phyloP scores from a whole-genome alignment of 176 grass and related monocot genomes.

The Leersia perrieri region DNA sequence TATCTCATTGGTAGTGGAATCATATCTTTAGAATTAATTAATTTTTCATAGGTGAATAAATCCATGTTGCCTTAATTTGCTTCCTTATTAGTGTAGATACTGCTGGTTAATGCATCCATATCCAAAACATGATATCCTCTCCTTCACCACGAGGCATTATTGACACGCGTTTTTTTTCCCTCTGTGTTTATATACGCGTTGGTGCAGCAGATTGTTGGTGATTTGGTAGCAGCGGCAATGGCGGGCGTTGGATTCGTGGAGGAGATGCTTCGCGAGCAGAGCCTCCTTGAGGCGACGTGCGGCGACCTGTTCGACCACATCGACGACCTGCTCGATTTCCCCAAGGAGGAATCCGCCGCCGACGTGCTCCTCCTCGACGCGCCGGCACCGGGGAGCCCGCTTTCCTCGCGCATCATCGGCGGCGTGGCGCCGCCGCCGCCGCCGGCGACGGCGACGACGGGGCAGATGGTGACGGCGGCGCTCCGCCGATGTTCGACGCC shows the following conservation, averaged over 20 bases:
- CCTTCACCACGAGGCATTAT: no score
- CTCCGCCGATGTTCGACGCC: constrained; percentile 30
- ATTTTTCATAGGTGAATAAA: neutral
- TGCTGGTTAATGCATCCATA: constrained; percentile 2
- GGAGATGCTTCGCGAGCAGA: constrained; percentile 64
- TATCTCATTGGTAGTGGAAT: neutral
- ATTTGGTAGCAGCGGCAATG: neutral
- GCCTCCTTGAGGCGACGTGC: constrained; percentile 51
- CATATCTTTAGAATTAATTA: constrained; percentile 33
- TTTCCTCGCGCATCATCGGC: constrained; percentile 45
- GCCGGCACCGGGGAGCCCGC: constrained; percentile 40
- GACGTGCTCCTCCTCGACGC: constrained; percentile 75
- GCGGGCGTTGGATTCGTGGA: constrained; percentile 46
- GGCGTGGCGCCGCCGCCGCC: neutral
- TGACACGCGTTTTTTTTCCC: no score
- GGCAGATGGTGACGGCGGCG: neutral
- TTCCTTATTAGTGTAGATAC: neutral
- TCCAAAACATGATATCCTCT: constrained; percentile 5
- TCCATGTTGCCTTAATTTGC: constrained; percentile 24
- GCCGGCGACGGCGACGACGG: neutral
- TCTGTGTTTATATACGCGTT: neutral
- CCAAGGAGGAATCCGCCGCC: constrained; percentile 62
- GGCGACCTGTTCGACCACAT: constrained; percentile 89
- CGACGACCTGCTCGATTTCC: constrained; percentile 90
- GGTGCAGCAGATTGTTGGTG: neutral